Conservation (phyloP, 1,139 yeast genomes). For the Yamadazyma atmosphaerica region DNA sequence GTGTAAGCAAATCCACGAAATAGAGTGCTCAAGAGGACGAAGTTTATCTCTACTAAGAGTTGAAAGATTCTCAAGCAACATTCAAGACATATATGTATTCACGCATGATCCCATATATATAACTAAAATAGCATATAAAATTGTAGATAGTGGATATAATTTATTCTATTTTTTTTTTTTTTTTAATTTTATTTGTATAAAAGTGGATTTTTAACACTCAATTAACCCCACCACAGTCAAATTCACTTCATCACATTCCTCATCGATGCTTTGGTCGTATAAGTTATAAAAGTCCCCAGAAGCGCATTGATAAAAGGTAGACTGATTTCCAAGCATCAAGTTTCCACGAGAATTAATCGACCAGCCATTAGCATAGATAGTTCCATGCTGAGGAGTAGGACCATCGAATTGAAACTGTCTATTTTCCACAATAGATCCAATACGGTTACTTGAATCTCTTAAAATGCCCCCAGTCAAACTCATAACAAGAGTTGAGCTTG, state of each 20-base stretch:
- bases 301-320: conserved; percentile 43
- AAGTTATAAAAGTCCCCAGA: conserved; percentile 45
- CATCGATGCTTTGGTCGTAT: conserved; percentile 33
- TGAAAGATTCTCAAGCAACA: too few species aligned
- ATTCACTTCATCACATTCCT: conserved; percentile 36
- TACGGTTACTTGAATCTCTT: conserved; percentile 34
- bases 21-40: too few species aligned
- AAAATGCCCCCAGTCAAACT: conserved; percentile 34
- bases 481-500: conserved; percentile 33
- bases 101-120: too few species aligned
- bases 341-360: conserved; percentile 36
- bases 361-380: conserved; percentile 47
- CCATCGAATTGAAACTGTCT: conserved; percentile 50
- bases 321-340: conserved; percentile 36
- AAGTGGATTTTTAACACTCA: conserved; percentile 21
- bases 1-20: too few species aligned
- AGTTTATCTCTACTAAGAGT: too few species aligned
- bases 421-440: conserved; percentile 44
- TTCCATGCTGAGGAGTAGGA: conserved; percentile 44
- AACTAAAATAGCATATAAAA: neutral
- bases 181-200: neutral
- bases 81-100: too few species aligned
- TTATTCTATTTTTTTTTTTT: neutral
- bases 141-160: neutral
- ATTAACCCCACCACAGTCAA: conserved; percentile 38